Conservation (phyloP, 2,329 filamentous ascomycete species). For the Bipolaris zeicola region DNA sequence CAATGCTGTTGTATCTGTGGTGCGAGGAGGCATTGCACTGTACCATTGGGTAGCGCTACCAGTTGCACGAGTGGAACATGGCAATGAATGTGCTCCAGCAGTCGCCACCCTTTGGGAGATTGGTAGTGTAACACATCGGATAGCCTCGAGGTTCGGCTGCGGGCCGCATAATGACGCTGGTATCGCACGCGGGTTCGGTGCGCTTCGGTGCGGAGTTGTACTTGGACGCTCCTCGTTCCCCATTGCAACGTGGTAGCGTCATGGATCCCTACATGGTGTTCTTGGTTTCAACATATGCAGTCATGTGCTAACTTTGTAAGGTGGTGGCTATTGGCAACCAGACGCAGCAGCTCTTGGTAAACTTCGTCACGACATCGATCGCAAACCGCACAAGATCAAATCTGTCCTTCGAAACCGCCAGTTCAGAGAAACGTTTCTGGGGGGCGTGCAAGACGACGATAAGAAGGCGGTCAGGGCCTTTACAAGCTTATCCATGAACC, state of each 20-base stretch:
- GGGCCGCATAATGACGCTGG: slow-evolving; percentile 1
- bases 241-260: neutral
- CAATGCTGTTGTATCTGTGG: slow-evolving; percentile 1
- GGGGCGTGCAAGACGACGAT: slow-evolving; percentile 59
- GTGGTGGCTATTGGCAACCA: slow-evolving; percentile 82
- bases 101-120: neutral
- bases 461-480: slow-evolving; percentile 72
- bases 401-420: slow-evolving; percentile 64
- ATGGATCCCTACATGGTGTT: neutral
- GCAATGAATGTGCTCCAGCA: neutral
- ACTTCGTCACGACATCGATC: slow-evolving; percentile 76
- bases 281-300: neutral
- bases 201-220: slow-evolving; percentile 1
- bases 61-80: slow-evolving; percentile 3
- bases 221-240: neutral
- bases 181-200: neutral
- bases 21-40: neutral
- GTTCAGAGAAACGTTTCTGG: slow-evolving; percentile 70
- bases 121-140: neutral
- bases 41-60: neutral
- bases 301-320: slow-evolving; percentile 48
- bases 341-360: slow-evolving; percentile 68
- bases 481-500: slow-evolving; percentile 60
- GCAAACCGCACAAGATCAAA: slow-evolving; percentile 72
- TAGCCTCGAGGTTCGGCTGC: slow-evolving; percentile 5